Percentiles rank a stretch among this genome's conserved stretches.
phyloP scores from a whole-genome alignment of 106 monocot genomes.

The Dendrobium chrysotoxum region DNA sequence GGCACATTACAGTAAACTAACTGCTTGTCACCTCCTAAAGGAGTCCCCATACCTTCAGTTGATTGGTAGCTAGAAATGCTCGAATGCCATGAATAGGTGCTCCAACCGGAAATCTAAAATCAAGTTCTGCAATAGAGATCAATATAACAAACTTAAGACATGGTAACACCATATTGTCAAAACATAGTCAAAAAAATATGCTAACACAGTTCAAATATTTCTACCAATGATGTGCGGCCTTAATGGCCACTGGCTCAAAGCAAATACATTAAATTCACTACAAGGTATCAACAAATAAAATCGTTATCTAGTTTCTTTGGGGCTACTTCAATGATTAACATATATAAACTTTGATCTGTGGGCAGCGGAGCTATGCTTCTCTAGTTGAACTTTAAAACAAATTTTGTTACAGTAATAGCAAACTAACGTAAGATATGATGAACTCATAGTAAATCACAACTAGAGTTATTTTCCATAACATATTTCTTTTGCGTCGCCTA shows the following conservation, averaged over 20 bases:
- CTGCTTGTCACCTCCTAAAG: not conserved
- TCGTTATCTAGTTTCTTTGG: not conserved
- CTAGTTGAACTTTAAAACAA: not conserved
- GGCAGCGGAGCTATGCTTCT: not conserved
- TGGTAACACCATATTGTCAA: not conserved
- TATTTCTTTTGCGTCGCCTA: not conserved
- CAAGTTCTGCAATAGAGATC: conserved; percentile 67
- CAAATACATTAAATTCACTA: not conserved
- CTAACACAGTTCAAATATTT: not conserved
- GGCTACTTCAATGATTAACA: not conserved
- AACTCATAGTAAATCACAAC: not conserved
- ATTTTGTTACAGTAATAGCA: not conserved
- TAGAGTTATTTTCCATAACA: not conserved
- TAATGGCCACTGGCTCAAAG: not conserved
- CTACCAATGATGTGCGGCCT: not conserved
- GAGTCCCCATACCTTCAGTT: conserved; percentile 51
- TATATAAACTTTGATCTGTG: not conserved
- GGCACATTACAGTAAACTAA: not conserved
- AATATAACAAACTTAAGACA: conserved; percentile 5
- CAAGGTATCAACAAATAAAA: not conserved
- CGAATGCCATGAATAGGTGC: conserved; percentile 94
- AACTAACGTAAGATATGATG: not conserved
- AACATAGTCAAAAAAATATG: not conserved
- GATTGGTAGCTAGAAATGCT: conserved; percentile 87
- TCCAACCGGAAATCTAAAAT: conserved; percentile 87